Evolutionary conservation across 768 basidiomycete species (phyloP).

Genomic region (Tulasnella sp.): DNA sequence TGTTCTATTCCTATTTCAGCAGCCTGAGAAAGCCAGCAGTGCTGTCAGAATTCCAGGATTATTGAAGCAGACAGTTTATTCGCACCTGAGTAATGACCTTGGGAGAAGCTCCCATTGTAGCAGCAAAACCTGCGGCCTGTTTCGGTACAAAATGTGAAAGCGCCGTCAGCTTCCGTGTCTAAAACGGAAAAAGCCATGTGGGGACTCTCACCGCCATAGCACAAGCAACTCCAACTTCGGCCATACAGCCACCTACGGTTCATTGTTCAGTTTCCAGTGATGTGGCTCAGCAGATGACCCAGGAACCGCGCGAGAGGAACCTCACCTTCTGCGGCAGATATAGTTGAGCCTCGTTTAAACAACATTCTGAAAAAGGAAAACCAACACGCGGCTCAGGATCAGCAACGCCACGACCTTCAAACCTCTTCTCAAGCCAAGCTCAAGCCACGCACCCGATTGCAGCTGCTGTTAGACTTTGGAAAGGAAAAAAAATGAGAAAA

Average conservation of each 20-base stretch:
- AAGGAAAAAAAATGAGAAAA: not conserved
- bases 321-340: slow-evolving; percentile 90
- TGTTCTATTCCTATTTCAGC: slow-evolving; percentile 22
- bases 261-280: not conserved
- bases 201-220: slow-evolving; percentile 84
- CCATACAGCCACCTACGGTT: slow-evolving; percentile 44
- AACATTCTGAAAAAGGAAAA: slow-evolving; percentile 47
- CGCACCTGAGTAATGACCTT: slow-evolving; percentile 7
- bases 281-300: not conserved
- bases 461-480: slow-evolving; percentile 7
- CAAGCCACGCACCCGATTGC: not conserved
- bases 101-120: slow-evolving; percentile 15
- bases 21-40: slow-evolving; percentile 18
- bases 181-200: not conserved
- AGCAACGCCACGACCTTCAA: not conserved
- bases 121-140: slow-evolving; percentile 16
- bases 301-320: slow-evolving; percentile 19
- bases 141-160: not conserved
- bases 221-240: slow-evolving; percentile 94
- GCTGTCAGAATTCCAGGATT: not conserved
- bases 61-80: not conserved
- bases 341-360: slow-evolving; percentile 94
- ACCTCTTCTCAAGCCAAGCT: not conserved
- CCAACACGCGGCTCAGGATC: not conserved
- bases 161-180: not conserved